phyloP scores from a whole-genome alignment of 805 yeast species.

The Torulaspora quercuum region DNA sequence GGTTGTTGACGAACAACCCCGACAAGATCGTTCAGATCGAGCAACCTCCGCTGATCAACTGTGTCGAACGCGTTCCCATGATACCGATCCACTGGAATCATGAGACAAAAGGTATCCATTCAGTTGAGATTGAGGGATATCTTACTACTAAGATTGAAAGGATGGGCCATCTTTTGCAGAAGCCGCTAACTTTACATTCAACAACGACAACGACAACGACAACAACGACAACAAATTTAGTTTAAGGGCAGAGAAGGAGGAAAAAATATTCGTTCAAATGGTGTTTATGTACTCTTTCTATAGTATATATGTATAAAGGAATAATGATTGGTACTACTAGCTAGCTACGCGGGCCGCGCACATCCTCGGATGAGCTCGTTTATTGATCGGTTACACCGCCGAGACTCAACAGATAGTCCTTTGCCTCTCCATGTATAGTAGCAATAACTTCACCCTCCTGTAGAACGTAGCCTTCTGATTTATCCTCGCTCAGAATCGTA shows the following conservation, averaged over 20 bases:
- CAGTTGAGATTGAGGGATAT: slow-evolving; percentile 88
- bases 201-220: slow-evolving; percentile 14
- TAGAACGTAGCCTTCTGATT: slow-evolving; percentile 37
- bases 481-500: slow-evolving; percentile 38
- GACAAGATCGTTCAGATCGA: slow-evolving; percentile 94
- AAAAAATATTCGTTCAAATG: no score
- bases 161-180: slow-evolving; percentile 88
- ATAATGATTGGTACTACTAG: neutral
- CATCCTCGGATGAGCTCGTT: neutral
- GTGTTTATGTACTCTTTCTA: slow-evolving; percentile 8
- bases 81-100: slow-evolving; percentile 87
- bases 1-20: slow-evolving; percentile 89
- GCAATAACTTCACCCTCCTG: slow-evolving; percentile 39
- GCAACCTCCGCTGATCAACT: slow-evolving; percentile 71
- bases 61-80: slow-evolving; percentile 92
- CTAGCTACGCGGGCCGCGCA: no score
- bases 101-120: slow-evolving; percentile 61
- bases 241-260: no score
- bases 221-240: neutral
- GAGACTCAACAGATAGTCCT: slow-evolving; percentile 29
- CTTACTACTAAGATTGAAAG: slow-evolving; percentile 89
- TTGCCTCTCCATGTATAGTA: slow-evolving; percentile 40
- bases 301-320: slow-evolving; percentile 6
- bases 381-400: slow-evolving; percentile 16
- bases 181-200: slow-evolving; percentile 38